These are phyloP conservation scores for Leptographium procerum DNA, from an alignment of 2,329 filamentous ascomycete species.

Conservation along the genomic window DNA sequence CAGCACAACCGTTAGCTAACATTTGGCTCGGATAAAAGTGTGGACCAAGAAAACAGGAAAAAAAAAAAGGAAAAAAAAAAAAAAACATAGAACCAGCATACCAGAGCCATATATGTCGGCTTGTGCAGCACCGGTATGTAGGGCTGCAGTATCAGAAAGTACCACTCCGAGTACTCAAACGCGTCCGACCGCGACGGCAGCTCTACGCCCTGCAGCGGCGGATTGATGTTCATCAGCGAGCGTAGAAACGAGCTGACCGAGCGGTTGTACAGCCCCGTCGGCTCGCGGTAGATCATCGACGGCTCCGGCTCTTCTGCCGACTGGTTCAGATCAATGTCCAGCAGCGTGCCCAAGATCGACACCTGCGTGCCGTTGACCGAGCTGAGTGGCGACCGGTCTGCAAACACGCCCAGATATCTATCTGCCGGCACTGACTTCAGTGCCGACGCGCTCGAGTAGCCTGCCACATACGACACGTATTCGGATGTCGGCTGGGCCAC, in stretches of 20 bases:
- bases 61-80: neutral
- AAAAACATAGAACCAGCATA: conserved; percentile 25
- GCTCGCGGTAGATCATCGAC: conserved; percentile 2
- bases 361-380: conserved; percentile 65
- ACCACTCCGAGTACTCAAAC: conserved; percentile 62
- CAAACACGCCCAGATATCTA: conserved; percentile 54
- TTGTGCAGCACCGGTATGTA: conserved; percentile 71
- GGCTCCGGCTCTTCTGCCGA: conserved; percentile 17
- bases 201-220: conserved; percentile 39
- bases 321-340: conserved; percentile 59
- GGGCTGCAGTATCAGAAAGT: conserved; percentile 58
- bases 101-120: conserved; percentile 57
- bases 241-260: conserved; percentile 61
- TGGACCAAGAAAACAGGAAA: conserved; percentile 3
- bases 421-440: conserved; percentile 39
- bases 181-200: conserved; percentile 55
- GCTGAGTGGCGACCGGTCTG: conserved; percentile 54
- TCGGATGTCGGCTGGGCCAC: neutral
- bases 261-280: conserved; percentile 50
- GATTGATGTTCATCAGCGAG: conserved; percentile 50
- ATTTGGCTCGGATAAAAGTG: neutral
- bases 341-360: conserved; percentile 68
- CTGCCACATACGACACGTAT: conserved; percentile 13
- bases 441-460: conserved; percentile 19
- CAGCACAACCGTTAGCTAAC: too few relatives aligned